Base-by-base conservation (phyloP, 192 early-diverging fungal species). In the Haplosporangium gracile region DNA sequence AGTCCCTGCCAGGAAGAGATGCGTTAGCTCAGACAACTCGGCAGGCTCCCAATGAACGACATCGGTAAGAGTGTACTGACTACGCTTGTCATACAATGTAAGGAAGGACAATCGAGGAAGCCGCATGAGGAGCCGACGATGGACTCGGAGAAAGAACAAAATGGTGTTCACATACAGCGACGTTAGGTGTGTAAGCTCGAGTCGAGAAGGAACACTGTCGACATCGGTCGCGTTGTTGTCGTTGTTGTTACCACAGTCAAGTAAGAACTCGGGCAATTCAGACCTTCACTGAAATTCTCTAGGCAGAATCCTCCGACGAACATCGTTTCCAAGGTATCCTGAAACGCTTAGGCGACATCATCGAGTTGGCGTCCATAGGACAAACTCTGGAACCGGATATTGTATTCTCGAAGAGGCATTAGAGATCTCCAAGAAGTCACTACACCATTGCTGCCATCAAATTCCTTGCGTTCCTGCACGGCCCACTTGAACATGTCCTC, bases 401-500 rank as follows among this genome's bases (percentile, higher is more conserved):
- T 1, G 13, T 63, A 63, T 2, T 29, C 3, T 29, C 60, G 55
- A n/a, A 57, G 55, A 24, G 55, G 55, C 0, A 57, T 9, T 24
- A 57, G 55, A 57, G 24, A 24, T 9, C 55, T 57, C 24, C 3
- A 18, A 49, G 47, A 49, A 49, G 36, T n/a, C n/a, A n/a, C n/a
- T n/a, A n/a, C n/a, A n/a, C n/a, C n/a, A n/a, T n/a, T n/a, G n/a
- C n/a, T n/a, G n/a, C n/a, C n/a, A 22, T 22, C 16, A 38, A 16
- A 60, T 1, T 39, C 55, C n/a, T 15, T 77, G 11, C 65, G 36
- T 7, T 72, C 74, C 20, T 82, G 13, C 36, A 42, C 51, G 16
- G 81, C 81, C 81, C 75, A 82, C 16, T 32, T n/a, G 24, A 82
- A 82, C 2, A 26, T 32, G 11, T 13, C 40, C 24, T 53, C 55